Base-by-base conservation (phyloP, 225 moss, liverwort and hornwort genomes). In the Sphagnum contortum region DNA sequence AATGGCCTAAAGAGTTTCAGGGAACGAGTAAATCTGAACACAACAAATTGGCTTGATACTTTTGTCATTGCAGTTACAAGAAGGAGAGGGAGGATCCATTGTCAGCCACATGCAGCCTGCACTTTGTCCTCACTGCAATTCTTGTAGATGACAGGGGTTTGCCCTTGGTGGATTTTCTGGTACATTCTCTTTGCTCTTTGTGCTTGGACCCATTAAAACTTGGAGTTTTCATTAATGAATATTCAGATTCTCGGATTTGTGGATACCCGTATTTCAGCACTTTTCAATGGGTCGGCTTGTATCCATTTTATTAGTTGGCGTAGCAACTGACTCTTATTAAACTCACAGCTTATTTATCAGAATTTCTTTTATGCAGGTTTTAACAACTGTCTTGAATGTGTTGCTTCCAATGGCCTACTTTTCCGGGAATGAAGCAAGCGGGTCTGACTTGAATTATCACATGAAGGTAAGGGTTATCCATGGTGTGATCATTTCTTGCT, bases 351-450 rank as follows among this genome's bases (percentile, higher is more conserved):
- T 29, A 29, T 29, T 29, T 29, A 29, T 29, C 29, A 29, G 29
- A 29, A 29, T 29, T 29, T 29, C 29, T 29, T 29, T 29, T 29
- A 29, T 29, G 14, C 77, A 98, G 96, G 90, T 74, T 48, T 77
- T 98, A 66, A 70, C 79, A 68, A 83, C 88, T 62, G 85, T 87
- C 14, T 79, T 98, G 76, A 92, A 89, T 74, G 81, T 80, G 56
- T 69, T 92, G 63, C 81, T 98, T 57, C 96, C 92, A 60, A 73
- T 98, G 87, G 92, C 90, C 60, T 87, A 93, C 66, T 80, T 92
- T 67, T 89, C 96, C 63, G 81, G 83, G 44, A 85, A 74, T 73
- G 85, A 79, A 77, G 79, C 87, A 65, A 85, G 82, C 65, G 90
- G 87, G 55, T 78, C 72, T 77, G 90, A 93, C 65, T 82, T 87